Base-by-base conservation (phyloP, 768 basidiomycete species). In the Porphyrellus cyaneotinctus region DNA sequence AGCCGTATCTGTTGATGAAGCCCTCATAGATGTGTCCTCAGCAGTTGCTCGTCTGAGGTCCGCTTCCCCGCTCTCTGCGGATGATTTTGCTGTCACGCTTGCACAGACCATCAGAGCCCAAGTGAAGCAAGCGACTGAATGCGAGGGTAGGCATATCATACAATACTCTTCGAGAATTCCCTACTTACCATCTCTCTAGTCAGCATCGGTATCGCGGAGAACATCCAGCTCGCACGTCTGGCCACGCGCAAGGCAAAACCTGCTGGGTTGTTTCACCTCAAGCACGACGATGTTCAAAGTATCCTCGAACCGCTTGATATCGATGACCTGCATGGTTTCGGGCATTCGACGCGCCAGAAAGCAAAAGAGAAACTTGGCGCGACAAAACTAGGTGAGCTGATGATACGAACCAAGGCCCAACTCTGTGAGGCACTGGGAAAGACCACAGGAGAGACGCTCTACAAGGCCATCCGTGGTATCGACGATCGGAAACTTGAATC, bases 1-100 rank as follows among this genome's bases (percentile, higher is more conserved):
- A 71, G 94, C 95, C 2, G 95, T 97, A 15, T 95, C 93, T 2
- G 90, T 98, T 6, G 97, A 99, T 55, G 97, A 99, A 66, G 95
- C 93, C 0, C 78, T 97, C 22, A 84, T 98, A 54, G 95, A 97
- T 52, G 91, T 95, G 15, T 85, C 90, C 0, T 77, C 72, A 5
- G 74, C 77, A 0, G 78, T 89, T 36, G 74, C 72, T 13, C 76
- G 73, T 54, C 44, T 64, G 52, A 54, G 44, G 38, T 57, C 61
- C 1, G 56, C 59, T 22, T 62, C 61, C 4, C 61, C 60, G 1
- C 53, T 67, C 28, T 64, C 68, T 17, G 46, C 56, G 14, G 44
- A 60, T 0, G 88, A 94, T 59, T 78, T 80, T 6, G 88, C 91
- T 0, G 84, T 83, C 57, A 83, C 84, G 42, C 78, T 92, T 15